phyloP scores from a whole-genome alignment of 2,329 filamentous ascomycete genomes.

The Thelonectria olida region DNA sequence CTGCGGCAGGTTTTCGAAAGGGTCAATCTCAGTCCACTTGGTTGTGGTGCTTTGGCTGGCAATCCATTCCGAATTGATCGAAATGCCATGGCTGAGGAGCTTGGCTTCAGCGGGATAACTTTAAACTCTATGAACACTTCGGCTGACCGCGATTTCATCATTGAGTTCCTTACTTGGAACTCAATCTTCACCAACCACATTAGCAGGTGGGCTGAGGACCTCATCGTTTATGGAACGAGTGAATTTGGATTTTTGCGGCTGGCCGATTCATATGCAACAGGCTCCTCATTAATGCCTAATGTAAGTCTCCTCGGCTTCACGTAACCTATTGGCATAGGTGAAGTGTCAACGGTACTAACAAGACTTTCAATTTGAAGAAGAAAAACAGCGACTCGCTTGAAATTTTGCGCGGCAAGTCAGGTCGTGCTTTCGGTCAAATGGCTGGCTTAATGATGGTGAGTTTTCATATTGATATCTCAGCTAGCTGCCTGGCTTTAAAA shows the following conservation, averaged over 20 bases:
- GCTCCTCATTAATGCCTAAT: conserved; percentile 81
- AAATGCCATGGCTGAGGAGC: conserved; percentile 79
- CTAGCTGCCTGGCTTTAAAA: conserved; percentile 23
- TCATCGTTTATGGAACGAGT: conserved; percentile 82
- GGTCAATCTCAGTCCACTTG: conserved; percentile 77
- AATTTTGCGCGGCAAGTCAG: conserved; percentile 78
- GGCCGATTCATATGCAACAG: conserved; percentile 83
- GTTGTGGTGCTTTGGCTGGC: conserved; percentile 80
- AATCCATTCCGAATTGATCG: conserved; percentile 86
- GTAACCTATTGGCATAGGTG: too few species aligned
- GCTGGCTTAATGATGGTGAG: conserved; percentile 72
- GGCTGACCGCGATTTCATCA: conserved; percentile 82
- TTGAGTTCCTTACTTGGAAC: conserved; percentile 84
- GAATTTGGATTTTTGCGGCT: conserved; percentile 83
- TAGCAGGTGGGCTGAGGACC: conserved; percentile 82
- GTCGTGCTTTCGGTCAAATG: conserved; percentile 82
- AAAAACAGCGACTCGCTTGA: conserved; percentile 76
- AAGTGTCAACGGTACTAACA: too few species aligned
- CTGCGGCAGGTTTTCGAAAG: conserved; percentile 76
- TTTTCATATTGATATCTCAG: conserved; percentile 37
- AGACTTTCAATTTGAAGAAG: too few species aligned
- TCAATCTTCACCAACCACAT: conserved; percentile 82
- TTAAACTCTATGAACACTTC: conserved; percentile 83
- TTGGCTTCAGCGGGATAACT: conserved; percentile 79
- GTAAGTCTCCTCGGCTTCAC: too few species aligned